A percentile compares a stretch with the other conserved stretches of the same genome.
Conservation (phyloP, 768 basidiomycete species). For the Lentinula guzmanii region DNA sequence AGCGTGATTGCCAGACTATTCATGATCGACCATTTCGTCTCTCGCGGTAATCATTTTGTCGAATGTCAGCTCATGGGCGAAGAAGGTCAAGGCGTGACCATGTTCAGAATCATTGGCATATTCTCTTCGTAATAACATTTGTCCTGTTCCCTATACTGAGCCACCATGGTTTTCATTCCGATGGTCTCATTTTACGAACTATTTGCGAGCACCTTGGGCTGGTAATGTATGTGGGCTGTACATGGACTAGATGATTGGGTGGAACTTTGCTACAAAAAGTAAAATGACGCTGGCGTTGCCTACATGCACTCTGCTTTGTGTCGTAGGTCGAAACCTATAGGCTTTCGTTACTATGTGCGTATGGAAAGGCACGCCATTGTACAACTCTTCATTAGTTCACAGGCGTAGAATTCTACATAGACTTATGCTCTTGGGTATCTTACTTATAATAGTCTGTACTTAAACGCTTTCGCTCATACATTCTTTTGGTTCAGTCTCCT, state of each 20-base stretch:
- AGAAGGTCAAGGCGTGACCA: slow-evolving; percentile 71
- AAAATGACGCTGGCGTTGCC: not conserved
- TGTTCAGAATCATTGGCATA: slow-evolving; percentile 90
- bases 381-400: not conserved
- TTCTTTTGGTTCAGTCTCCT: not conserved
- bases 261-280: not conserved
- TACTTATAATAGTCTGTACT: not conserved
- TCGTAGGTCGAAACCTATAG: not conserved
- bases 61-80: slow-evolving; percentile 88
- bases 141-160: not conserved
- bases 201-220: not conserved
- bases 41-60: slow-evolving; percentile 88
- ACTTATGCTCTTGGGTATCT: not conserved
- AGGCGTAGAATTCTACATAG: not conserved
- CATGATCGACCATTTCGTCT: slow-evolving; percentile 82
- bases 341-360: not conserved
- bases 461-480: not conserved
- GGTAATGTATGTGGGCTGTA: not conserved
- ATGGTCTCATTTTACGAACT: not conserved
- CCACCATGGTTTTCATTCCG: not conserved
- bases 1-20: slow-evolving; percentile 44
- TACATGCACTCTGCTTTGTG: not conserved
- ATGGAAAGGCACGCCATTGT: not conserved
- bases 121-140: slow-evolving; percentile 56
- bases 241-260: not conserved